A percentile compares a stretch with the other conserved stretches of the same genome.
Evolutionary conservation across 73 alveolate genomes (phyloP).

Genomic region (Diophrys appendiculata): DNA sequence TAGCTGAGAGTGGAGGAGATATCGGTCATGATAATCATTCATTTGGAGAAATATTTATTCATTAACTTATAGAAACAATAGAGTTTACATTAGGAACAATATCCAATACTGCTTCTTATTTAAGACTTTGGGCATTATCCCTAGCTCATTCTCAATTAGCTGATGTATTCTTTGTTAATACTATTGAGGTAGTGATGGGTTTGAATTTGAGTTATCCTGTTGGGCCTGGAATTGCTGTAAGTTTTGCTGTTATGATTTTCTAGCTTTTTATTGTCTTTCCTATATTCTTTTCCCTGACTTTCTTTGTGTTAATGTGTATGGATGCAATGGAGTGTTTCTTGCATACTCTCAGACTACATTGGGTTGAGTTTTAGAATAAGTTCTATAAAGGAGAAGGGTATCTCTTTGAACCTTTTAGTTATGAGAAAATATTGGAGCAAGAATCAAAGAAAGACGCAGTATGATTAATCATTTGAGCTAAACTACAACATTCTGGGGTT

Average conservation of each 20-base stretch:
- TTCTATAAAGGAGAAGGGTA: constrained; percentile 97
- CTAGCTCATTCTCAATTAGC: constrained; percentile 98
- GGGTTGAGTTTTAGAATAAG: constrained; percentile 98
- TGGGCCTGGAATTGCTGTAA: constrained; percentile 62
- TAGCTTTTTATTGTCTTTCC: constrained; percentile 58
- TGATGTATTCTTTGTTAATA: constrained; percentile 94
- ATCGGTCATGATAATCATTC: constrained; percentile 65
- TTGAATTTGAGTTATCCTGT: constrained; percentile 28
- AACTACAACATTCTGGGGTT: no score
- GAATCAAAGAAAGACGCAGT: no score
- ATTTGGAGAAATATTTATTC: constrained; percentile 91
- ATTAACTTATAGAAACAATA: constrained; percentile 96
- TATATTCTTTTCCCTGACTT: constrained; percentile 80
- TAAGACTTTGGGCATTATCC: constrained; percentile 99
- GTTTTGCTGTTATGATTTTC: constrained; percentile 58
- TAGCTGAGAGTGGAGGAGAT: neutral
- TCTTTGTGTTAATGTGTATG: constrained; percentile 96
- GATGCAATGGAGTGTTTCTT: constrained; percentile 97
- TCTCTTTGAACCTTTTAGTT: constrained; percentile 88
- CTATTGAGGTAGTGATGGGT: constrained; percentile 14
- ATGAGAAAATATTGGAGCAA: constrained; percentile 56
- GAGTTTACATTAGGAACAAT: constrained; percentile 97
- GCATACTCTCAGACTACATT: constrained; percentile 96
- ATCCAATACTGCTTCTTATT: constrained; percentile 97
- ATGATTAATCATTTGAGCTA: no score